A percentile compares a stretch with the other conserved stretches of the same genome.
Conservation (phyloP, 164 flowering plant genomes). For the Litsea cubeba region DNA sequence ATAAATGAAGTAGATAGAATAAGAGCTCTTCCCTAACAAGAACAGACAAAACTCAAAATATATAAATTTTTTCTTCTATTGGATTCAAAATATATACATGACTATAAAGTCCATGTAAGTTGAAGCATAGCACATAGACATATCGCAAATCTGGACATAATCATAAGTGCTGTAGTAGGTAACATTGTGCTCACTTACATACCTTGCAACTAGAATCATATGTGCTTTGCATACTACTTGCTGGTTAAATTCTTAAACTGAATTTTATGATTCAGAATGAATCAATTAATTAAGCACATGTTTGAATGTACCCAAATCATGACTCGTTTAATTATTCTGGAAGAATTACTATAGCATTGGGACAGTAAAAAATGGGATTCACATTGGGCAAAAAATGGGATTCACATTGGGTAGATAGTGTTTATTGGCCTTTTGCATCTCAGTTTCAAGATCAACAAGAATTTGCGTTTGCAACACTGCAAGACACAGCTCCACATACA, state of each 20-base stretch:
- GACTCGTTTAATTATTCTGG: background rate
- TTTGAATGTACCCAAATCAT: background rate
- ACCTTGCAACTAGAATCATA: background rate
- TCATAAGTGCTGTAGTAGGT: too few relatives aligned
- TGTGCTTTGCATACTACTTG: background rate
- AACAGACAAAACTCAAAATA: too few relatives aligned
- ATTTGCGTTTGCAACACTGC: background rate
- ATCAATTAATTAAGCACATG: background rate
- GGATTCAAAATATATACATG: too few relatives aligned
- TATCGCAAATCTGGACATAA: too few relatives aligned
- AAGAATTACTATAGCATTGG: background rate
- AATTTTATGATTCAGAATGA: background rate
- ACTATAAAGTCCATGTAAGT: too few relatives aligned
- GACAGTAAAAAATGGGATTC: background rate
- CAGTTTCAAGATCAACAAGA: too few relatives aligned
- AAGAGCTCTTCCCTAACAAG: too few relatives aligned
- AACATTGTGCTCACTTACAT: background rate
- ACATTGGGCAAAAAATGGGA: background rate
- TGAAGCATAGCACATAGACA: too few relatives aligned
- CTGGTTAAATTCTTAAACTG: background rate
- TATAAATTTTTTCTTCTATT: too few relatives aligned
- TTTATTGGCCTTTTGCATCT: background rate
- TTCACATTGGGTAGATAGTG: background rate
- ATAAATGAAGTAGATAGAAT: background rate
- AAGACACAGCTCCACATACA: background rate